Evolutionary conservation across 108 stramenopile species (phyloP).

Genomic region (Pseudonitzschia multiseries): DNA sequence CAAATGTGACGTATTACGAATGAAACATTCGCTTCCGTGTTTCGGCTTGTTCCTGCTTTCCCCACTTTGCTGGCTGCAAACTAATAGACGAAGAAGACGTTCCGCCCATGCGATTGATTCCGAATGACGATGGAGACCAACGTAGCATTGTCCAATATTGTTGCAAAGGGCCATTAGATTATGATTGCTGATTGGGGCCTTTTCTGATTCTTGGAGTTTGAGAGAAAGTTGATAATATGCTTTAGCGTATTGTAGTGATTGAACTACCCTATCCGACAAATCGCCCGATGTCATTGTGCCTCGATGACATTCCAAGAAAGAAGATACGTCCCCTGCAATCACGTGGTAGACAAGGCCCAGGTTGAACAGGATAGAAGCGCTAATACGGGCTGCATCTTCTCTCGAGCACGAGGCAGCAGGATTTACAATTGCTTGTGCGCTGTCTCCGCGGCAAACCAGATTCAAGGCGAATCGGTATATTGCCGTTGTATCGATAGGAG

Average conservation of each 20-base stretch:
- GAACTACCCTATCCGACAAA: no score
- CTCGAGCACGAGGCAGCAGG: not conserved
- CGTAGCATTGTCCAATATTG: not conserved
- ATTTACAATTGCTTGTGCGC: not conserved
- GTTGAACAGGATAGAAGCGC: not conserved
- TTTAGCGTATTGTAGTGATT: not conserved
- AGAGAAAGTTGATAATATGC: not conserved
- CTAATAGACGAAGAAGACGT: not conserved
- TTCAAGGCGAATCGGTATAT: not conserved
- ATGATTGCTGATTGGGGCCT: not conserved
- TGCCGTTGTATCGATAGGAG: not conserved
- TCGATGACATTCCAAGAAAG: no score
- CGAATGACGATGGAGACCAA: not conserved
- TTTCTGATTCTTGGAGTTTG: not conserved
- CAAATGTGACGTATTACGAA: not conserved
- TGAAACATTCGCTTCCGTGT: not conserved
- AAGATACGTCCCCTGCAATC: not conserved
- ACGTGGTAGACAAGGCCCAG: not conserved
- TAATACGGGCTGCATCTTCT: not conserved
- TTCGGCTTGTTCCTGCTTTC: not conserved
- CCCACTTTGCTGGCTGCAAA: not conserved
- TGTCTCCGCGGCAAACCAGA: not conserved
- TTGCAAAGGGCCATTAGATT: not conserved
- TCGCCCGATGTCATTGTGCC: not conserved
- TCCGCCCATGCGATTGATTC: not conserved